Evolutionary conservation across 2,329 filamentous ascomycete species (phyloP).

Genomic region (Lanzia echinophila): DNA sequence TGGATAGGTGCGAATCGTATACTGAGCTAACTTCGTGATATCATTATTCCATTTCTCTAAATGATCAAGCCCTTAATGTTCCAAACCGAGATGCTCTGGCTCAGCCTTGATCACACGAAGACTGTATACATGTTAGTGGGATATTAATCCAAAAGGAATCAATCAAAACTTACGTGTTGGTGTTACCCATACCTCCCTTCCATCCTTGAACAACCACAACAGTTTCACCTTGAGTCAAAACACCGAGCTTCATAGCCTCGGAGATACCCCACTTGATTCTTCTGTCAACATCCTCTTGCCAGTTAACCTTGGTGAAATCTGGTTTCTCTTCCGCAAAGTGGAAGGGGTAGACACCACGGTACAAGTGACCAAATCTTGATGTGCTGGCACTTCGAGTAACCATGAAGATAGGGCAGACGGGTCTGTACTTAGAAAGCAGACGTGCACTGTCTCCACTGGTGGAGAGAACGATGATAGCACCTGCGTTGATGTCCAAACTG

Average conservation of each 20-base stretch:
- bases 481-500: constrained; percentile 91
- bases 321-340: constrained; percentile 88
- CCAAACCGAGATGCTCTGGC: constrained; percentile 24
- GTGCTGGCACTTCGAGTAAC: constrained; percentile 82
- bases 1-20: not conserved
- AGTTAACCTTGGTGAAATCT: constrained; percentile 86
- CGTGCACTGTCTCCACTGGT: constrained; percentile 93
- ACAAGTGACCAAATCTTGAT: constrained; percentile 86
- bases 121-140: constrained; percentile 13
- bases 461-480: constrained; percentile 91
- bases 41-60: not conserved
- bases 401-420: constrained; percentile 99
- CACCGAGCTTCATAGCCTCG: constrained; percentile 75
- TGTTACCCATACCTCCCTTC: constrained; percentile 88
- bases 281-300: constrained; percentile 98
- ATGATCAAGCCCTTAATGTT: constrained; percentile 1
- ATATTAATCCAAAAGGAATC: not conserved
- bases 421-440: constrained; percentile 95
- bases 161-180: constrained; percentile 54
- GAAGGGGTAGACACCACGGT: constrained; percentile 98
- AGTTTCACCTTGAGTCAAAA: constrained; percentile 64
- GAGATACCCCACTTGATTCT: constrained; percentile 96
- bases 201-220: constrained; percentile 84
- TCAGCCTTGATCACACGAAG: constrained; percentile 31
- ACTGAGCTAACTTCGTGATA: not conserved